A percentile compares a stretch with the other conserved stretches of the same genome.
Conservation (phyloP, 352 stramenopile genomes). For the Pythium aquatile region DNA sequence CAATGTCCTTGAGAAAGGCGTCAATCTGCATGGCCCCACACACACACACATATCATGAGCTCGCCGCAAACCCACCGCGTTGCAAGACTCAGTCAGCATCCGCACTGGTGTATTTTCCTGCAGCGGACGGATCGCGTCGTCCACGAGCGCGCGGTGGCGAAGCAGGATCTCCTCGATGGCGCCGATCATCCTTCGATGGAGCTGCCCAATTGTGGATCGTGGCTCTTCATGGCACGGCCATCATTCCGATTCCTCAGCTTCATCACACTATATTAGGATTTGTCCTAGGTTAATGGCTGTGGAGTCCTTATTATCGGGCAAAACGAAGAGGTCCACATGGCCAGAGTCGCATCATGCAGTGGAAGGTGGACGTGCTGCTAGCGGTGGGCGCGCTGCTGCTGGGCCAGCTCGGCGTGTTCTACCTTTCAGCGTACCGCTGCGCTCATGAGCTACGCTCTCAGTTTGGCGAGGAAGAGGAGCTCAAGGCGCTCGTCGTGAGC, state of each 20-base stretch:
- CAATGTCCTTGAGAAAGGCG: conserved; percentile 27
- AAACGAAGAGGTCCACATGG: background rate
- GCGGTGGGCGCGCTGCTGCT: conserved; percentile 31
- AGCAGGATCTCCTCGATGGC: conserved; percentile 52
- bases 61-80: background rate
- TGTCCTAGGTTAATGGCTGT: background rate
- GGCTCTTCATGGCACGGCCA: conserved; percentile 11
- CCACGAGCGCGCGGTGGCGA: conserved; percentile 37
- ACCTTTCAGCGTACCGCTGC: conserved; percentile 41
- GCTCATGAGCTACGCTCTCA: background rate
- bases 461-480: background rate
- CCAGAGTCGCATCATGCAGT: conserved; percentile 3
- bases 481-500: conserved; percentile 58
- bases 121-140: conserved; percentile 33
- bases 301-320: background rate
- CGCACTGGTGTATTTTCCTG: conserved; percentile 36
- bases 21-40: conserved; percentile 5
- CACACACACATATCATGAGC: background rate
- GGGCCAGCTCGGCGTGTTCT: conserved; percentile 60
- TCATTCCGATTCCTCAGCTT: background rate
- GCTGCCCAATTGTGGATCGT: background rate
- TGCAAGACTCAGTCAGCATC: background rate
- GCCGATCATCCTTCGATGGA: conserved; percentile 4
- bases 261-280: conserved; percentile 3
- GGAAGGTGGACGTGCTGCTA: conserved; percentile 15